phyloP scores from a whole-genome alignment of 768 basidiomycete species.

The Termitomyces sp. region DNA sequence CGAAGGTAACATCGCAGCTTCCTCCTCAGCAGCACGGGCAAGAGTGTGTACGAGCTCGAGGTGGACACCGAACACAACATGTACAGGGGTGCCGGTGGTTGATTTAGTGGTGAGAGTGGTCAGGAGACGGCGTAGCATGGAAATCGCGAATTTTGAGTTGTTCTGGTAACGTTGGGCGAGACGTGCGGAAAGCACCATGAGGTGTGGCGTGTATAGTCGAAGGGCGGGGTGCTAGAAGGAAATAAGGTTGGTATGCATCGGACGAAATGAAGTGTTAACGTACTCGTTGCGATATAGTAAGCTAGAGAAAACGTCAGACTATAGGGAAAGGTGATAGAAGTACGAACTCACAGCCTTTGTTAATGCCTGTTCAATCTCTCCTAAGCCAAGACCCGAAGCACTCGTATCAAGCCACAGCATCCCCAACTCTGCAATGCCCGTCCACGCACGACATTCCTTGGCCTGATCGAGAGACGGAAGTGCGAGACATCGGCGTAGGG shows the following conservation, averaged over 20 bases:
- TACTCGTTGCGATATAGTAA: constrained; percentile 57
- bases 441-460: constrained; percentile 68
- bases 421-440: constrained; percentile 63
- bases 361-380: constrained; percentile 63
- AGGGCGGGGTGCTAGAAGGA: constrained; percentile 56
- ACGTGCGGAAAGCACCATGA: constrained; percentile 58
- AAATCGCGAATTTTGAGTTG: constrained; percentile 57
- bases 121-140: constrained; percentile 49
- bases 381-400: constrained; percentile 45
- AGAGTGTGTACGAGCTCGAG: constrained; percentile 45
- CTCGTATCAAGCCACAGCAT: constrained; percentile 39
- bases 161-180: constrained; percentile 40
- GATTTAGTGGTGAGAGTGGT: constrained; percentile 28
- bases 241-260: not conserved
- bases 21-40: constrained; percentile 9
- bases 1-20: not conserved
- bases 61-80: constrained; percentile 48
- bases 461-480: constrained; percentile 45
- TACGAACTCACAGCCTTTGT: constrained; percentile 57
- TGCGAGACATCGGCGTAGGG: constrained; percentile 50
- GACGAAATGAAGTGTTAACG: not conserved
- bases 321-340: not conserved
- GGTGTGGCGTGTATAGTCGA: constrained; percentile 49
- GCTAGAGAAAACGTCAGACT: constrained; percentile 21
- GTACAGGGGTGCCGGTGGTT: constrained; percentile 24